Conservation (phyloP, 257 asterid genomes). For the Datura wrightii region DNA sequence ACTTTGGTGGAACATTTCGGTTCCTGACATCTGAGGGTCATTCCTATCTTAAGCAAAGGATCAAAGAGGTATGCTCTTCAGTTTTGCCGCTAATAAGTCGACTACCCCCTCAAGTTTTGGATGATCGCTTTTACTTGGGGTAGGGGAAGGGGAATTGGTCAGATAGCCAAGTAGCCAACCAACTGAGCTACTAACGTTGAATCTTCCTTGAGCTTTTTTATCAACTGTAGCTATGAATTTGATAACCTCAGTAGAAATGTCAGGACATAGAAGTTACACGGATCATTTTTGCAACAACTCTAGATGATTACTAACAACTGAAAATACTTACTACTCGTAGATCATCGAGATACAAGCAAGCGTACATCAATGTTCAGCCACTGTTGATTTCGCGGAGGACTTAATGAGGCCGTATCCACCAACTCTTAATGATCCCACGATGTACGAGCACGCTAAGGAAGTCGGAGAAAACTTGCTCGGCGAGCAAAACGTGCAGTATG, state of each 20-base stretch:
- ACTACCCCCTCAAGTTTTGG: not conserved
- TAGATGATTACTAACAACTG: not conserved
- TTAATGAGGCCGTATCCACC: slow-evolving; percentile 60
- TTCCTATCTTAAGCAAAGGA: slow-evolving; percentile 63
- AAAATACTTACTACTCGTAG: slow-evolving; percentile 40
- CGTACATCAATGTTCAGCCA: slow-evolving; percentile 68
- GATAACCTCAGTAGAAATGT: not conserved
- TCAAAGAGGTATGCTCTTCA: slow-evolving; percentile 62
- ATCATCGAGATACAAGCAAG: slow-evolving; percentile 76
- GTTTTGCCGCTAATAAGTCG: not conserved
- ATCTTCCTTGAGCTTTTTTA: not conserved
- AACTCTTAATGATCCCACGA: slow-evolving; percentile 57
- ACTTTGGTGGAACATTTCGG: slow-evolving; percentile 87
- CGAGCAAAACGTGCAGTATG: slow-evolving; percentile 45
- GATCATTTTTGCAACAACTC: not conserved
- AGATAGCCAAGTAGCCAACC: too few species aligned
- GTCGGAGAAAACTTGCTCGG: slow-evolving; percentile 71
- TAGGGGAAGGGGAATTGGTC: too few species aligned
- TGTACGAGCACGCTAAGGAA: slow-evolving; percentile 67
- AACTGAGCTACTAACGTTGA: not conserved
- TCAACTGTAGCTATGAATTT: not conserved
- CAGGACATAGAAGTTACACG: not conserved
- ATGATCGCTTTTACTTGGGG: too few species aligned
- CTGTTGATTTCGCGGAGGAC: slow-evolving; percentile 65
- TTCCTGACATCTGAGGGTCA: slow-evolving; percentile 57